Percentiles rank a stretch among this genome's conserved stretches.
phyloP scores from a whole-genome alignment of 2,329 filamentous ascomycete species.

The Chaetomium sp. region DNA sequence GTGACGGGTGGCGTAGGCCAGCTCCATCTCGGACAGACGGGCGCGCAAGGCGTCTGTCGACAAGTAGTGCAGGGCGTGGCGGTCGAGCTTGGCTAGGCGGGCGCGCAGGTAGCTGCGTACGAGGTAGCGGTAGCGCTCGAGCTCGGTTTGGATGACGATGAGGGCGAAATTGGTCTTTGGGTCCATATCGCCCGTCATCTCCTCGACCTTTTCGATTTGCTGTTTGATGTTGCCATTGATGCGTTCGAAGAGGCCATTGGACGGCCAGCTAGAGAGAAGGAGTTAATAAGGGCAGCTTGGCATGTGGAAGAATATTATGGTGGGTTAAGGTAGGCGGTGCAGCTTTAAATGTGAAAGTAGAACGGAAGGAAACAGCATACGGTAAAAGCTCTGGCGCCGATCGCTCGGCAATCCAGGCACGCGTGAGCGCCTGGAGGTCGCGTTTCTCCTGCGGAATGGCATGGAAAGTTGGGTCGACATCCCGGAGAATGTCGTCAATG shows the following conservation, averaged over 20 bases:
- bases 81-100: constrained; percentile 85
- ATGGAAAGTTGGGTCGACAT: constrained; percentile 57
- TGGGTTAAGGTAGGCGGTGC: neutral
- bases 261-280: constrained; percentile 48
- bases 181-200: constrained; percentile 76
- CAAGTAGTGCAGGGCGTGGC: constrained; percentile 67
- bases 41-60: constrained; percentile 46
- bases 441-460: constrained; percentile 52
- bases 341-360: neutral
- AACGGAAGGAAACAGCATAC: constrained; percentile 39
- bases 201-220: constrained; percentile 35
- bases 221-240: constrained; percentile 56
- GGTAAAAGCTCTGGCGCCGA: constrained; percentile 82
- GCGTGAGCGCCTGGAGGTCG: constrained; percentile 83
- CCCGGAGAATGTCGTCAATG: constrained; percentile 72
- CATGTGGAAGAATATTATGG: neutral
- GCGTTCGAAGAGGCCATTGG: constrained; percentile 71
- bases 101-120: constrained; percentile 76
- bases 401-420: constrained; percentile 89
- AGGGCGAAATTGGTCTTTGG: constrained; percentile 87
- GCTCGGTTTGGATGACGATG: constrained; percentile 92
- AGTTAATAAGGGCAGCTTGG: neutral
- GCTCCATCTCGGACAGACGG: constrained; percentile 70
- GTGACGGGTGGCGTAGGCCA: constrained; percentile 76
- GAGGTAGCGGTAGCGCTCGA: constrained; percentile 89